Percentiles rank a stretch among this genome's conserved stretches.
Evolutionary conservation across 257 asterid species (phyloP).

Genomic region (Solanum peruvianum): DNA sequence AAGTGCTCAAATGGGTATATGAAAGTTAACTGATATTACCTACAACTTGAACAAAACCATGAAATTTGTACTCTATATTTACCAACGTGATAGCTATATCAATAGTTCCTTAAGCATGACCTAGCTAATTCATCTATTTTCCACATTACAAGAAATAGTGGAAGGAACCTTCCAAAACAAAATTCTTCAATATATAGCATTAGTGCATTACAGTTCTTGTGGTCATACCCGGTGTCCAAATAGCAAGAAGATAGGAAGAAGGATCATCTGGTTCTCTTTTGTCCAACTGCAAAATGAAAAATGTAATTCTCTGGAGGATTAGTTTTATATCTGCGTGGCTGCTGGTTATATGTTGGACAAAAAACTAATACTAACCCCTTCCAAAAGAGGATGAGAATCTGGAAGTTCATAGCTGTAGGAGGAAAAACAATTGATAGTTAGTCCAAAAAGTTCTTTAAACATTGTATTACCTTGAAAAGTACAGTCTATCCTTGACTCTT

Average conservation of each 20-base stretch:
- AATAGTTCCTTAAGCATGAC: neutral
- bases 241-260: slow-evolving; percentile 81
- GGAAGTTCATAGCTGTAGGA: slow-evolving; percentile 88
- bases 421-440: slow-evolving; percentile 11
- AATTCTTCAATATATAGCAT: neutral
- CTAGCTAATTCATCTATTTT: neutral
- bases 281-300: slow-evolving; percentile 54
- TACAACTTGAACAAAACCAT: neutral
- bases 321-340: neutral
- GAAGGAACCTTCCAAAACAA: neutral
- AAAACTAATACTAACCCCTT: slow-evolving; percentile 51
- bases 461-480: neutral
- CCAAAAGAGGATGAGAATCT: slow-evolving; percentile 77
- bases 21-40: neutral
- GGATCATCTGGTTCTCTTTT: slow-evolving; percentile 94
- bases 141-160: neutral
- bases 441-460: neutral
- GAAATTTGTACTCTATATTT: neutral
- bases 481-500: neutral
- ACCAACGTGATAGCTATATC: neutral
- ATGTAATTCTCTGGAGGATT: slow-evolving; percentile 1
- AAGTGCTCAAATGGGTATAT: neutral
- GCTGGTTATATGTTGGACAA: neutral
- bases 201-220: neutral
- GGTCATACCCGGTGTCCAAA: slow-evolving; percentile 92